phyloP scores from a whole-genome alignment of 306 rosid species.

The Ormosia emarginata region DNA sequence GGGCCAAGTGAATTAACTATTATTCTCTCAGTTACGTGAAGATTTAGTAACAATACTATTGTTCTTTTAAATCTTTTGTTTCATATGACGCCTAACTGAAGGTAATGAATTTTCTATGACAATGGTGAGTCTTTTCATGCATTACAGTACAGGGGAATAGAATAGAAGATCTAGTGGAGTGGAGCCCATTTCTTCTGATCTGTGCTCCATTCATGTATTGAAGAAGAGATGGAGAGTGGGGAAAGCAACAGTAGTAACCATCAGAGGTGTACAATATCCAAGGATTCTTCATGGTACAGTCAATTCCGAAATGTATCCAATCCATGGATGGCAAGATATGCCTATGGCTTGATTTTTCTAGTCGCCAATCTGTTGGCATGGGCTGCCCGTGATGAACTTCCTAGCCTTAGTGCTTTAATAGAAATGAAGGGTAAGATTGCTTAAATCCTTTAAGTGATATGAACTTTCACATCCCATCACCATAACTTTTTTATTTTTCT shows the following conservation, averaged over 20 bases:
- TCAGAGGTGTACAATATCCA: constrained; percentile 11
- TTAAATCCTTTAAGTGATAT: constrained; percentile 9
- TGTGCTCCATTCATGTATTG: background rate
- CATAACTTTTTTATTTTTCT: background rate
- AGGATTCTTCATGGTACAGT: constrained; percentile 52
- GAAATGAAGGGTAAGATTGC: constrained; percentile 63
- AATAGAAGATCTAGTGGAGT: constrained; percentile 4
- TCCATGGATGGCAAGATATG: constrained; percentile 98
- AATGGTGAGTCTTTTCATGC: constrained; percentile 21
- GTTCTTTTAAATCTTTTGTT: background rate
- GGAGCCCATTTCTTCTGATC: background rate
- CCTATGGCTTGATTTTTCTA: constrained; percentile 72
- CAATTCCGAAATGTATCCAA: constrained; percentile 80
- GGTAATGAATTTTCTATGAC: background rate
- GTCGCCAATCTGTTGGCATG: constrained; percentile 75
- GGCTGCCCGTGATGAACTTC: constrained; percentile 82
- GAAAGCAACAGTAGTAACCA: constrained; percentile 14
- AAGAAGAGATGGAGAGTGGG: constrained; percentile 48
- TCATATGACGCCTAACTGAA: background rate
- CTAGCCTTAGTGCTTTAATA: constrained; percentile 45
- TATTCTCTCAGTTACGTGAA: background rate
- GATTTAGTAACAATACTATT: background rate
- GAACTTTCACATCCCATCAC: background rate
- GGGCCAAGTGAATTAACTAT: background rate
- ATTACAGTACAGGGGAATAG: constrained; percentile 9